Base-by-base conservation (phyloP, 2,329 filamentous ascomycete genomes). In the Monilinia fructicola region DNA sequence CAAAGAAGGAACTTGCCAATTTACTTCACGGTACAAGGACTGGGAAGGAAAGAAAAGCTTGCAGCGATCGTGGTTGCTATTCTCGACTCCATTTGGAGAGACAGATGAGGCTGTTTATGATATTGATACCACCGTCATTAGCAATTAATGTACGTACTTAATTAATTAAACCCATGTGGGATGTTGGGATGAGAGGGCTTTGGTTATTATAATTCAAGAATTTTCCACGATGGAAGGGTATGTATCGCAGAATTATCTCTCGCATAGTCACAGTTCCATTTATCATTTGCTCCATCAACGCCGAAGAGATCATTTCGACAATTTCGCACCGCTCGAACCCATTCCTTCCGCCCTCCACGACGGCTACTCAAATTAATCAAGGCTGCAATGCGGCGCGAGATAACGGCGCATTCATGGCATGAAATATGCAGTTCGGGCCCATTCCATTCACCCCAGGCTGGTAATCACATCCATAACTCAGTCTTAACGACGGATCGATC, bases 81-180 rank as follows among this genome's bases (percentile, higher is more conserved):
- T 35, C n/a, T 48, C 42, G 38, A 40, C 28, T 23, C 40, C 9
- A 28, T 35, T 44, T n/a, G 21, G 26, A 23, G 52, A 46, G 61
- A 14, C 21, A 12, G 21, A 12, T 14, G n/a, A 21, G 40, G 1
- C 18, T 21, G 56, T 42, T 42, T 14, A 31, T 44, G 61, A 21
- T 55, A 16, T 35, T 54, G 48, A 64, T 64, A 64, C 61, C 38
- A 56, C 61, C 9, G 14, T 56, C 61, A 12, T 64, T 46, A 16
- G 60, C 10, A 16, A 42, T 35, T 56, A 42, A 31, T 55, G 10
- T 26, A 28, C 16, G 38, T 35, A 46, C 26, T 55, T 46, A 38
- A 46, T 56, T 46, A 38, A 56, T 56, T 38, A 56, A 14, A 64
- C 38, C 21, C 35, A 26, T 54, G 56, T 23, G 21, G 21, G 31